A percentile compares a stretch with the other conserved stretches of the same genome.
These are phyloP conservation scores for Colletotrichum kahawae DNA, from an alignment of 2,329 filamentous ascomycete species.

Conservation along the genomic window DNA sequence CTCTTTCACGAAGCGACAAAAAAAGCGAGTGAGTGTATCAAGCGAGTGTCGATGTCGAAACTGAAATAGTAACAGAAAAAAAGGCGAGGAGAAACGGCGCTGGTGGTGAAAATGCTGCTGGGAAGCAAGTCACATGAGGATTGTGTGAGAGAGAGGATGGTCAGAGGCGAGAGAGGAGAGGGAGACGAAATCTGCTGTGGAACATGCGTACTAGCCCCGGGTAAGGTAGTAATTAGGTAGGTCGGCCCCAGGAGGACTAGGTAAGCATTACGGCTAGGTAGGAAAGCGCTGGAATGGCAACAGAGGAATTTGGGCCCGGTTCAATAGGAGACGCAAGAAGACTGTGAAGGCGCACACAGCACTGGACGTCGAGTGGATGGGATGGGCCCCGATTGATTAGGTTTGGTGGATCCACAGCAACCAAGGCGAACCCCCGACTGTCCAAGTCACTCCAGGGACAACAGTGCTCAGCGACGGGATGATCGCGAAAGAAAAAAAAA, in stretches of 20 bases:
- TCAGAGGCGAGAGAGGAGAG: neutral
- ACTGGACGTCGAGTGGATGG: neutral
- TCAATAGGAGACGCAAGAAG: neutral
- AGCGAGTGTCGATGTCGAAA: slow-evolving; percentile 13
- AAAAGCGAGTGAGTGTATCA: slow-evolving; percentile 12
- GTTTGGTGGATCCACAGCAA: slow-evolving; percentile 18
- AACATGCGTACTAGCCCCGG: neutral
- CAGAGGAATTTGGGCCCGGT: slow-evolving; percentile 8
- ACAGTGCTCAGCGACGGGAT: neutral
- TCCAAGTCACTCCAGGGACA: neutral
- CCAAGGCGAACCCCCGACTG: slow-evolving; percentile 8
- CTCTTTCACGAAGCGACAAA: neutral
- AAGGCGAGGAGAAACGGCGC: neutral
- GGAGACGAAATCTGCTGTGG: neutral
- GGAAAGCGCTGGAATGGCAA: slow-evolving; percentile 12
- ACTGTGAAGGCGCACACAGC: neutral
- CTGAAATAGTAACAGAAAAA: neutral
- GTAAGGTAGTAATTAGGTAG: neutral
- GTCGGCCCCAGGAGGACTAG: neutral
- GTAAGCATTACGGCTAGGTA: neutral
- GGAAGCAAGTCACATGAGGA: slow-evolving; percentile 23
- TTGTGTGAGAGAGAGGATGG: neutral
- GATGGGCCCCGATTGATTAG: slow-evolving; percentile 19
- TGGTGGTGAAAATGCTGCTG: slow-evolving; percentile 2
- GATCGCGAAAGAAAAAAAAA: neutral